Evolutionary conservation across 495 filamentous ascomycete species (phyloP).

Genomic region (Daldinia grandis): DNA sequence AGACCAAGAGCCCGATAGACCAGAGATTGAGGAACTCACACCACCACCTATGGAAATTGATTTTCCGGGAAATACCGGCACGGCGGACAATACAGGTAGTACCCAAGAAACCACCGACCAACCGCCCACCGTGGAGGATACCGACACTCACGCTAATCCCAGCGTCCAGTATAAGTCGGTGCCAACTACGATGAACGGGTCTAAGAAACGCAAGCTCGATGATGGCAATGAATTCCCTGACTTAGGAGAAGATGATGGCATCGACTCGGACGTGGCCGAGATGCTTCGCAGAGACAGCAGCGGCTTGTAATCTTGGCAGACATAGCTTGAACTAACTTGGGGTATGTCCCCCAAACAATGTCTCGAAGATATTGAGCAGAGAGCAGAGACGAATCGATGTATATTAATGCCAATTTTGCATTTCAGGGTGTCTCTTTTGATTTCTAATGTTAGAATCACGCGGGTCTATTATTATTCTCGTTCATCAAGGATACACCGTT

Average conservation of each 20-base stretch:
- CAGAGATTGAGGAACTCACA: conserved; percentile 84
- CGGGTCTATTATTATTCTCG: background rate
- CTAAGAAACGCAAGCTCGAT: conserved; percentile 81
- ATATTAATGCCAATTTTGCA: conserved; percentile 7
- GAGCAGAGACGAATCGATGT: background rate
- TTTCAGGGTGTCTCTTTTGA: background rate
- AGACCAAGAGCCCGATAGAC: conserved; percentile 66
- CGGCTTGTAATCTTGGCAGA: background rate
- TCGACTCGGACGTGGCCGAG: conserved; percentile 86
- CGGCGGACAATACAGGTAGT: conserved; percentile 22
- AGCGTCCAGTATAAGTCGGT: conserved; percentile 58
- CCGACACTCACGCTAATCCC: conserved; percentile 62
- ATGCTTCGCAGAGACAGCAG: conserved; percentile 67
- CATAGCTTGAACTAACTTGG: background rate
- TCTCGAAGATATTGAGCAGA: background rate
- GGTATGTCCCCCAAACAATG: background rate
- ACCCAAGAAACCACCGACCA: conserved; percentile 49
- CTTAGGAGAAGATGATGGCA: conserved; percentile 72
- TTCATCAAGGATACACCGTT: background rate
- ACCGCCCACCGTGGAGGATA: conserved; percentile 50
- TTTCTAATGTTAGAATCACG: background rate
- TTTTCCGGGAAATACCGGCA: conserved; percentile 42
- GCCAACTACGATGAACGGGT: conserved; percentile 51
- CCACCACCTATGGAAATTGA: conserved; percentile 63
- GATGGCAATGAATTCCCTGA: conserved; percentile 70